Conservation (phyloP, 169 alveolate species). For the Eimeria falciformis region DNA sequence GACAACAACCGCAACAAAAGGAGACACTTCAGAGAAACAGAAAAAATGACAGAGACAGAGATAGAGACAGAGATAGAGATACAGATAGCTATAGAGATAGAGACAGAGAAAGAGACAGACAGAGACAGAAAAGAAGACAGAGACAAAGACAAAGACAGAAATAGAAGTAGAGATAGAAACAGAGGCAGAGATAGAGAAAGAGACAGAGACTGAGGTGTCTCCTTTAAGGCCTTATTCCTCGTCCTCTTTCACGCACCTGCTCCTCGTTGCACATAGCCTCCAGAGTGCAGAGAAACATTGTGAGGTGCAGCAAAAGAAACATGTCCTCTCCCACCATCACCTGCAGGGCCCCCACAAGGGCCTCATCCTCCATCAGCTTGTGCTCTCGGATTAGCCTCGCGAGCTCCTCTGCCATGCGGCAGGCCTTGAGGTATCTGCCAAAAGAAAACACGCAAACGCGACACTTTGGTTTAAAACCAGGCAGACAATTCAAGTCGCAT, state of each 20-base stretch:
- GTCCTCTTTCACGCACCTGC: no score
- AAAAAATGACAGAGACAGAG: background rate
- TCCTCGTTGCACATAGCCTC: conserved; percentile 74
- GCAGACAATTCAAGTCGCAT: background rate
- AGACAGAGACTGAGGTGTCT: background rate
- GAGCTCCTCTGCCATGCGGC: conserved; percentile 64
- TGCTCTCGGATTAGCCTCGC: conserved; percentile 43
- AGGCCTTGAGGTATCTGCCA: conserved; percentile 61
- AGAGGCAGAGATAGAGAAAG: background rate
- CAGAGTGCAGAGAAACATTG: conserved; percentile 79
- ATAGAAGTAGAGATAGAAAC: background rate
- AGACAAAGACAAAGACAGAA: background rate
- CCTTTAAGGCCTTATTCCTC: background rate
- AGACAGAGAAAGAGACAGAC: background rate
- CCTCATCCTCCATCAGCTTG: conserved; percentile 27
- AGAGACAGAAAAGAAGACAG: background rate
- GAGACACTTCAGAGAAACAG: background rate
- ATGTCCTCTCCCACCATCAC: conserved; percentile 79
- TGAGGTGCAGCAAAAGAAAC: conserved; percentile 76
- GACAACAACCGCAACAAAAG: no score
- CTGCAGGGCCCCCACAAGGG: conserved; percentile 32
- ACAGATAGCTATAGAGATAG: background rate
- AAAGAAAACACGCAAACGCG: background rate
- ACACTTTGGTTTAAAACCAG: background rate
- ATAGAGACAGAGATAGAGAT: background rate